Percentiles rank a stretch among this genome's conserved stretches.
Evolutionary conservation across 495 filamentous ascomycete genomes (phyloP).

Genomic region (Penicillium parvum): DNA sequence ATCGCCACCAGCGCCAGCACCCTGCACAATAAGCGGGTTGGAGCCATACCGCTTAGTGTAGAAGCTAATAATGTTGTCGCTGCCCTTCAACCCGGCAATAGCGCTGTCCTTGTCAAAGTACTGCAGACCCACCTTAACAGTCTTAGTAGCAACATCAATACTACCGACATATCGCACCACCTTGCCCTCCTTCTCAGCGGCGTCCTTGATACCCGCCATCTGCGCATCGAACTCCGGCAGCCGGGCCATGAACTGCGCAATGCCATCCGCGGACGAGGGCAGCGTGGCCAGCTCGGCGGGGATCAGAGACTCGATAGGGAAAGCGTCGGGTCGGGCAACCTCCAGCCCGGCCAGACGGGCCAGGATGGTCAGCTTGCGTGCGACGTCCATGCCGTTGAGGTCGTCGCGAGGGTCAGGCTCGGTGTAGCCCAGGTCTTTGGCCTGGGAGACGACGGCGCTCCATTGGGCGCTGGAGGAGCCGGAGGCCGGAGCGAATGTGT

Average conservation of each 20-base stretch:
- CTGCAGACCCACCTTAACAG: constrained; percentile 85
- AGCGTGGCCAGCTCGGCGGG: constrained; percentile 75
- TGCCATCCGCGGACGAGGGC: constrained; percentile 52
- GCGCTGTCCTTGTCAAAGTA: constrained; percentile 77
- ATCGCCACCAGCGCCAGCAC: constrained; percentile 88
- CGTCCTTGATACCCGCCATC: constrained; percentile 77
- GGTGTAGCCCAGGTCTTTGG: constrained; percentile 92
- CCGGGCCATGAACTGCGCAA: constrained; percentile 72
- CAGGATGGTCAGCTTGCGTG: constrained; percentile 92
- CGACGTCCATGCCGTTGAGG: constrained; percentile 92
- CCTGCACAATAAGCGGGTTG: constrained; percentile 89
- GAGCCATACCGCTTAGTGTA: constrained; percentile 89
- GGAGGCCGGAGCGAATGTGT: constrained; percentile 78
- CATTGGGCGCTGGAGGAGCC: constrained; percentile 60
- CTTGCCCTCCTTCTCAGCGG: constrained; percentile 77
- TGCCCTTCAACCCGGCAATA: constrained; percentile 90
- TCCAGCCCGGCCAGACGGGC: constrained; percentile 75
- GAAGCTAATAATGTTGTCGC: constrained; percentile 97
- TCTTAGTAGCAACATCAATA: constrained; percentile 69
- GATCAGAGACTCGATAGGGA: constrained; percentile 89
- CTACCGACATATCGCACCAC: constrained; percentile 95
- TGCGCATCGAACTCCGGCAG: constrained; percentile 72
- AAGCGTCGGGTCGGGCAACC: constrained; percentile 71
- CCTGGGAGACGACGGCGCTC: constrained; percentile 82
- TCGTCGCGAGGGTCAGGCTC: constrained; percentile 96